These are phyloP conservation scores for Polygonum aviculare DNA, from an alignment of 148 eudicot genomes.

Conservation along the genomic window DNA sequence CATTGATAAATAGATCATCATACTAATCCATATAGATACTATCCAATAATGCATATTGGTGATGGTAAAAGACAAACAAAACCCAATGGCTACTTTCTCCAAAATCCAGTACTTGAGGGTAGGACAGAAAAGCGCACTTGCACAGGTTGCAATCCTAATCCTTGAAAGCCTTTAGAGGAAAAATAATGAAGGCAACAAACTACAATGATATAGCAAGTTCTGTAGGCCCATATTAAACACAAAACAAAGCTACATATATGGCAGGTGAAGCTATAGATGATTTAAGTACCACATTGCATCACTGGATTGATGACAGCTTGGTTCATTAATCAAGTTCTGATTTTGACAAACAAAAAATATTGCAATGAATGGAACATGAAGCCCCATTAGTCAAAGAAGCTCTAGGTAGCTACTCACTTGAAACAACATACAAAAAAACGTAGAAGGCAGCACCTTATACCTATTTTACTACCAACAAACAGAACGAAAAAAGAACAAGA, in stretches of 20 bases:
- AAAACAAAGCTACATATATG: not conserved
- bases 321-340: not conserved
- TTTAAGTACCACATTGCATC: not conserved
- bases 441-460: not conserved
- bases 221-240: not conserved
- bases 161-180: not conserved
- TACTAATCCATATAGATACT: not conserved
- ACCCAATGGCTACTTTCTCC: too few relatives aligned
- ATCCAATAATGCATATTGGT: not conserved
- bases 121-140: not conserved
- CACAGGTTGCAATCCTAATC: not conserved
- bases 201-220: not conserved
- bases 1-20: not conserved
- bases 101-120: too few relatives aligned
- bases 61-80: not conserved
- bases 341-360: not conserved
- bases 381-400: conserved; percentile 2
- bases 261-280: not conserved
- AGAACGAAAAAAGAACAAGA: not conserved
- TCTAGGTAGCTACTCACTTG: not conserved
- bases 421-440: not conserved
- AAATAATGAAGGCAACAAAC: not conserved
- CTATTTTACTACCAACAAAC: not conserved
- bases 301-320: not conserved
- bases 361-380: not conserved